Evolutionary conservation across 2,329 filamentous ascomycete species (phyloP).

Genomic region (Penicillium brasilianum): DNA sequence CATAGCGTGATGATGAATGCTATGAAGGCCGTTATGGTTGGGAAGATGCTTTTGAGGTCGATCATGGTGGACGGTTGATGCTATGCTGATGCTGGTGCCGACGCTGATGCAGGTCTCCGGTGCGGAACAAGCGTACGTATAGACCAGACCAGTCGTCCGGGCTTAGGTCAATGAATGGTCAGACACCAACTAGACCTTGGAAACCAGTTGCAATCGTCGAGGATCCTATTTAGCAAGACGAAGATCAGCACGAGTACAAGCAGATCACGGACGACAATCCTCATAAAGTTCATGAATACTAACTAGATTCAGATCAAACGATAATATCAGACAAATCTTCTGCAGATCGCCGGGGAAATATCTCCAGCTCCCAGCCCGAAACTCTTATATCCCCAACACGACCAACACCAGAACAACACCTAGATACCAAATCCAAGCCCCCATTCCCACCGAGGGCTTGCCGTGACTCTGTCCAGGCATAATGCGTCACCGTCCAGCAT

Average conservation of each 20-base stretch:
- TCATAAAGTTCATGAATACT: background rate
- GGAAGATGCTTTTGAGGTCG: constrained; percentile 46
- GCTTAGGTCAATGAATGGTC: background rate
- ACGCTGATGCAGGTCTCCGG: background rate
- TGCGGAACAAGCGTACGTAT: background rate
- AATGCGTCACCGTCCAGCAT: background rate
- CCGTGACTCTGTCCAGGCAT: background rate
- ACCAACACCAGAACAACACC: background rate
- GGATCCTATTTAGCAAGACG: background rate
- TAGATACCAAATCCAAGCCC: constrained; percentile 14
- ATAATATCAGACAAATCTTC: background rate
- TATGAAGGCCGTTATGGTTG: constrained; percentile 56
- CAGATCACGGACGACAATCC: background rate
- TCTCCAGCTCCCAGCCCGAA: background rate
- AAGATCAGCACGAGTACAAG: background rate
- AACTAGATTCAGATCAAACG: background rate
- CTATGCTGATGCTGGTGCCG: background rate
- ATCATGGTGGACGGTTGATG: constrained; percentile 19
- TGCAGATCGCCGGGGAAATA: too few relatives aligned
- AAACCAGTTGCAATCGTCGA: background rate
- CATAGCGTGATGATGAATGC: constrained; percentile 64
- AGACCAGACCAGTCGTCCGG: background rate
- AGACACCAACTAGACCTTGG: background rate
- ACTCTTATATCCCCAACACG: constrained; percentile 1
- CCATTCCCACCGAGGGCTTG: constrained; percentile 31